A percentile compares a stretch with the other conserved stretches of the same genome.
Conservation (phyloP, 805 yeast genomes). For the Lachancea quebecensis region DNA sequence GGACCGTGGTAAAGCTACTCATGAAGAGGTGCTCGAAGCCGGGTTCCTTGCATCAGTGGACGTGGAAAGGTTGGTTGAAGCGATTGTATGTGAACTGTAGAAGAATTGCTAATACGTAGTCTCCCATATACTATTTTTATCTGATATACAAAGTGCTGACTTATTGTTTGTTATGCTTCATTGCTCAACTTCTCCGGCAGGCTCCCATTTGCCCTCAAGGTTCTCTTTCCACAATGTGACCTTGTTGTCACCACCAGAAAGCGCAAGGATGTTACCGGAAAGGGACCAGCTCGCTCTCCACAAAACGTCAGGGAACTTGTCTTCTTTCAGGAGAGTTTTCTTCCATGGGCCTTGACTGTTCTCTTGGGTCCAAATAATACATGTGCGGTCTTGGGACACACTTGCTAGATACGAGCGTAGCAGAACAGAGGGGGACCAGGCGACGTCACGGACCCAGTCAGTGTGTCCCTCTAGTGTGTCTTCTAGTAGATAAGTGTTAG, state of each 20-base stretch:
- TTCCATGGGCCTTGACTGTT: slow-evolving; percentile 65
- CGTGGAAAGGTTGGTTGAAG: slow-evolving; percentile 63
- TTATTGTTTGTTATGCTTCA: slow-evolving; percentile 26
- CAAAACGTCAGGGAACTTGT: slow-evolving; percentile 90
- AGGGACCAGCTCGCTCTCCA: slow-evolving; percentile 99
- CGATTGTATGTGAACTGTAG: slow-evolving; percentile 42
- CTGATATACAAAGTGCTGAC: background rate
- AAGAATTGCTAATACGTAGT: background rate
- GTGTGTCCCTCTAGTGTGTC: slow-evolving; percentile 80
- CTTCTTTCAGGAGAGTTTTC: slow-evolving; percentile 63
- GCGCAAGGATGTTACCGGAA: slow-evolving; percentile 91
- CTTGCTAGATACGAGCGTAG: slow-evolving; percentile 87
- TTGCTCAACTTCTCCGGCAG: slow-evolving; percentile 94
- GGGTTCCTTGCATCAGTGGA: slow-evolving; percentile 78
- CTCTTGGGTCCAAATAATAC: slow-evolving; percentile 90
- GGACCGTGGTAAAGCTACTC: slow-evolving; percentile 77
- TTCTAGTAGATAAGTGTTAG: slow-evolving; percentile 62
- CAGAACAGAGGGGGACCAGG: slow-evolving; percentile 92
- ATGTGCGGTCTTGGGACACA: slow-evolving; percentile 94
- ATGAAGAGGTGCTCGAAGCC: slow-evolving; percentile 81
- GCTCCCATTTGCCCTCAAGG: slow-evolving; percentile 88
- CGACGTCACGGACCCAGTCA: slow-evolving; percentile 98
- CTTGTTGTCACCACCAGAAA: slow-evolving; percentile 93
- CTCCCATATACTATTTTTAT: background rate
- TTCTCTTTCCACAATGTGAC: slow-evolving; percentile 96